Evolutionary conservation across 306 rosid genomes (phyloP).

Genomic region (Cucumis sativus): Cucumber_9930_V3 NC_026655.2:5973501-5974000

Average conservation of each 20-base stretch:
- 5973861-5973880: background rate
- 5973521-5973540: too few relatives aligned
- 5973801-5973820: background rate
- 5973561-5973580: too few relatives aligned
- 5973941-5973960: background rate
- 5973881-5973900: background rate
- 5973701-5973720: background rate
- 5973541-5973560: too few relatives aligned
- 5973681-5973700: too few relatives aligned
- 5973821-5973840: background rate
- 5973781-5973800: background rate
- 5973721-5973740: background rate
- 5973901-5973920: background rate
- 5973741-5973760: background rate
- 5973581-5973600: too few relatives aligned
- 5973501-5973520: too few relatives aligned
- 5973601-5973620: too few relatives aligned
- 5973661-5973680: too few relatives aligned
- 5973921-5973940: background rate
- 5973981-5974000: background rate
- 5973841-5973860: too few relatives aligned
- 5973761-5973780: background rate
- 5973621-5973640: too few relatives aligned
- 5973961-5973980: background rate
- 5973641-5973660: too few relatives aligned